These are phyloP conservation scores for Phytophthora cryptogea DNA, from an alignment of 352 stramenopile species.

Conservation along the genomic window DNA sequence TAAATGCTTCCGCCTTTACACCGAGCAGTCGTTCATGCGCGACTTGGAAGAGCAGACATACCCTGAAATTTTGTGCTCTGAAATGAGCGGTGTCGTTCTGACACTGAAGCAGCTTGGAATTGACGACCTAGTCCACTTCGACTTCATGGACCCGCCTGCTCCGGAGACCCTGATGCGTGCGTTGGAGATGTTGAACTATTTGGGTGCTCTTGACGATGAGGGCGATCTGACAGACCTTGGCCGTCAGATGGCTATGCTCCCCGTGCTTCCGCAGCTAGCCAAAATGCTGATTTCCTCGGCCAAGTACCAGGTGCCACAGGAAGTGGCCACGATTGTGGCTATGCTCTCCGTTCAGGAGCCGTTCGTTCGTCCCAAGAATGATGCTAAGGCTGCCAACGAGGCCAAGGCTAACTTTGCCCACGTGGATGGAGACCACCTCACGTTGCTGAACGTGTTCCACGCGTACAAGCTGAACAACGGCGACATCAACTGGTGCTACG, in stretches of 20 bases:
- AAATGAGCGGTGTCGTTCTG: constrained; percentile 96
- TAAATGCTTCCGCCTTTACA: constrained; percentile 98
- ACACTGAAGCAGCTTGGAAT: constrained; percentile 99
- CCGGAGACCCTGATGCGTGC: constrained; percentile 98
- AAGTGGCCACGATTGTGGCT: constrained; percentile 97
- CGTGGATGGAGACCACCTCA: constrained; percentile 97
- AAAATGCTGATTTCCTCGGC: constrained; percentile 97
- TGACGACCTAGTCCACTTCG: constrained; percentile 98
- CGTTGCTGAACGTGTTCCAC: constrained; percentile 98
- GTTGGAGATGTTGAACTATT: constrained; percentile 98
- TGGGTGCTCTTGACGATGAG: constrained; percentile 97
- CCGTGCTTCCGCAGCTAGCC: constrained; percentile 96
- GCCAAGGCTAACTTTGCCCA: constrained; percentile 96
- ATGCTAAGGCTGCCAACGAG: constrained; percentile 96
- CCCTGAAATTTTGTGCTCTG: constrained; percentile 97
- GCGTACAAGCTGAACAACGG: constrained; percentile 94
- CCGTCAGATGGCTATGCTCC: constrained; percentile 95
- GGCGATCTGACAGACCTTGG: constrained; percentile 94
- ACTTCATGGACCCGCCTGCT: constrained; percentile 99
- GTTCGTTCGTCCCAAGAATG: constrained; percentile 97
- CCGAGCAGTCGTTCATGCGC: constrained; percentile 96
- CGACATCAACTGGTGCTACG: constrained; percentile 96
- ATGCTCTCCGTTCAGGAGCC: constrained; percentile 94
- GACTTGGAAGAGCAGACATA: constrained; percentile 99
- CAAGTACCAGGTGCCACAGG: constrained; percentile 95